Evolutionary conservation across 2,329 filamentous ascomycete species (phyloP).

Genomic region (Verruconis gallopava): DNA sequence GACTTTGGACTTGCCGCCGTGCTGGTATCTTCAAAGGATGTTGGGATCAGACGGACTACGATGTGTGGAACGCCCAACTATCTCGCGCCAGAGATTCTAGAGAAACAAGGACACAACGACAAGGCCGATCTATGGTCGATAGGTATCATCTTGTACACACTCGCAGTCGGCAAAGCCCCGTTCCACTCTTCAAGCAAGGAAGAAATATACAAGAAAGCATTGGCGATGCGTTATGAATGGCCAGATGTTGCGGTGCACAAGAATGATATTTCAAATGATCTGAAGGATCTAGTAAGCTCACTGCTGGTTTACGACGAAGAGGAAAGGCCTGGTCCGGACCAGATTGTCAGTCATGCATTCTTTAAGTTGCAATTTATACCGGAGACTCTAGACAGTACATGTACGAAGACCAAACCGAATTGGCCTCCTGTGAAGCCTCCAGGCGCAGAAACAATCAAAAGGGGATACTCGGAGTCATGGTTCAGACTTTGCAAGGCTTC

Average conservation of each 20-base stretch:
- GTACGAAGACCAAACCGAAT: conserved; percentile 31
- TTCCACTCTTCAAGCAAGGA: conserved; percentile 88
- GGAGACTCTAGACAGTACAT: conserved; percentile 31
- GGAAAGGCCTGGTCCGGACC: conserved; percentile 59
- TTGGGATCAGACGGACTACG: conserved; percentile 76
- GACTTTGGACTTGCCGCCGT: conserved; percentile 93
- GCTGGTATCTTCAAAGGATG: conserved; percentile 81
- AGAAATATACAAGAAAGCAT: conserved; percentile 61
- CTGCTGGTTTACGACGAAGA: conserved; percentile 68
- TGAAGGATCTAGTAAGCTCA: conserved; percentile 64
- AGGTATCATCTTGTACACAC: conserved; percentile 91
- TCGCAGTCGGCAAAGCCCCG: conserved; percentile 90
- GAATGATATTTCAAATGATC: conserved; percentile 60
- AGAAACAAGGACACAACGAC: conserved; percentile 92
- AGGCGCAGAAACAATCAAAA: conserved; percentile 28
- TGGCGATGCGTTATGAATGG: conserved; percentile 69
- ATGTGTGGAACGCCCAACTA: conserved; percentile 97
- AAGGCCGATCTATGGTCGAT: conserved; percentile 98
- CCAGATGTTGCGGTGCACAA: conserved; percentile 51
- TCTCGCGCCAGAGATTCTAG: conserved; percentile 89
- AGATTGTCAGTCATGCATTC: conserved; percentile 67
- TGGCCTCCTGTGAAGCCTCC: conserved; percentile 34
- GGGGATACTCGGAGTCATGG: conserved; percentile 39
- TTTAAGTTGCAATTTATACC: conserved; percentile 69
- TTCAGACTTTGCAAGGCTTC: conserved; percentile 36